Evolutionary conservation across 2,329 filamentous ascomycete species (phyloP), one percentile per base, ranked within the genome.

Genomic region (Colletotrichum sublineola): DNA sequence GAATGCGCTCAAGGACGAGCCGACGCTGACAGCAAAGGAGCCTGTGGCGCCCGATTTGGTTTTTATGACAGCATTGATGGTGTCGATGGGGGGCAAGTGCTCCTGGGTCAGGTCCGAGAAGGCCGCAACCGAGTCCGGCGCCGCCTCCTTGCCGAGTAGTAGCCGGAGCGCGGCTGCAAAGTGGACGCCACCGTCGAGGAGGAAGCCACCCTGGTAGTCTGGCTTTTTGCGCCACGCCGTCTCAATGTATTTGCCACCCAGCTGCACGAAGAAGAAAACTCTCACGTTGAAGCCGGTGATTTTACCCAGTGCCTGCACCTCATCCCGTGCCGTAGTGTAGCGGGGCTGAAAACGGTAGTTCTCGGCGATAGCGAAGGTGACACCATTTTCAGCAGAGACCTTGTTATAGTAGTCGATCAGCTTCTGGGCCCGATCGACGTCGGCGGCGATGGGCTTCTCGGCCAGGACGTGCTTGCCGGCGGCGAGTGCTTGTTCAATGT

Each of bases 101-200:
- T 84, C 78, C 73, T 88, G 85, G 58, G 64, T 69, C 61, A 67
- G 55, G 42, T 66, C 72, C 1, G 90, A 89, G 72, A 89, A 88
- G 0, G 90, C 90, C 24, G 84, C 83, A 3, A 92, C 80, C 11
- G 85, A 81, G 58, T 86, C 79, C 20, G 83, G 82, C 5, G 83
- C 82, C 0, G 81, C 73, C 36, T 67, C 71, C 31, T 42, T 62
- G 24, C 85, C 83, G 2, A 94, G 82, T 53, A 95, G 78, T 42
- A 88, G 79, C 20, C 93, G 84, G 62, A 91, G 85, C 0, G 82
- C 90, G 9, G 93, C 93, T 8, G 91, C 84, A 73, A 89, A 91
- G 80, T 95, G 93, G 36, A 95, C 92, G 55, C 93, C 93, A 18
- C 89, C 92, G 77, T 95, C 93, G 2, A 95, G 87, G 67, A 95